Evolutionary conservation across 495 filamentous ascomycete genomes (phyloP).

Genomic region (Penicillium manginii): DNA sequence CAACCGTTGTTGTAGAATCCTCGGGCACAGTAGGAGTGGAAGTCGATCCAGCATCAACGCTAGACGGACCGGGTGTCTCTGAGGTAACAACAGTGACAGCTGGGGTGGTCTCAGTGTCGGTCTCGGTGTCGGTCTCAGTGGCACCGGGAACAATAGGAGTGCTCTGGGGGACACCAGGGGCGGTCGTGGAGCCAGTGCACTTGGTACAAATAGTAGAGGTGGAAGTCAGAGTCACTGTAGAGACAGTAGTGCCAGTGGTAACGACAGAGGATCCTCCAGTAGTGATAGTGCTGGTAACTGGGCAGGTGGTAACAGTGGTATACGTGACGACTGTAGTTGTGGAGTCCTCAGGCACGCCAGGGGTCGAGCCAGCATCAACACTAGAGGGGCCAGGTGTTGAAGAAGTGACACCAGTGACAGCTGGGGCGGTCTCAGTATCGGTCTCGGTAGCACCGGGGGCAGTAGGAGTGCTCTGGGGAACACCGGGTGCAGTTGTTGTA

Average conservation of each 20-base stretch:
- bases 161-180: not conserved
- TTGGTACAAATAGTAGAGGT: constrained; percentile 45
- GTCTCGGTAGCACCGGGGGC: constrained; percentile 14
- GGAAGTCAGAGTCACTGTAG: constrained; percentile 39
- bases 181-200: constrained; percentile 26
- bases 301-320: constrained; percentile 38
- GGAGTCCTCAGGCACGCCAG: constrained; percentile 21
- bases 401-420: constrained; percentile 5
- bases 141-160: constrained; percentile 36
- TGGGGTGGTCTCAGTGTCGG: not conserved
- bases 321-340: constrained; percentile 37
- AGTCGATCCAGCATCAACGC: constrained; percentile 14
- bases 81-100: not conserved
- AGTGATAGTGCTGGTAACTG: constrained; percentile 20
- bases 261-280: constrained; percentile 28
- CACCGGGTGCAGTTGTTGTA: constrained; percentile 7
- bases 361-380: constrained; percentile 10
- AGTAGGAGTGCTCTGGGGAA: constrained; percentile 2
- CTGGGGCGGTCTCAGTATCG: constrained; percentile 17
- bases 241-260: constrained; percentile 42
- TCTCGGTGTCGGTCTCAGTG: constrained; percentile 30
- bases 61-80: constrained; percentile 8
- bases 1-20: constrained; percentile 27
- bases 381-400: constrained; percentile 9
- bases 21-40: constrained; percentile 18